Base-by-base conservation (phyloP, 2,329 filamentous ascomycete genomes). In the Venturia carpophila region DNA sequence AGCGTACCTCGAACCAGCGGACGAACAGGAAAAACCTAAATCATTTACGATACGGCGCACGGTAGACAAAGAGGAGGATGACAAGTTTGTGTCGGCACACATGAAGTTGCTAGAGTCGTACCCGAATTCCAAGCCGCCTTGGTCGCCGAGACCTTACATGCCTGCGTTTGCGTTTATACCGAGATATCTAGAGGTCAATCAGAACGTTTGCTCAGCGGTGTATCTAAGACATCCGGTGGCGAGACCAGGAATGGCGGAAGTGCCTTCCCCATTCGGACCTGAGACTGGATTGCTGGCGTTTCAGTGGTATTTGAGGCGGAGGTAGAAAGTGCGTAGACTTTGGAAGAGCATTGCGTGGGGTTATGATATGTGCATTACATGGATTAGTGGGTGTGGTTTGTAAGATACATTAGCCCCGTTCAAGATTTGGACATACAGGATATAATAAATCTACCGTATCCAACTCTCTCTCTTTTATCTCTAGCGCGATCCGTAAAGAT, bases 201-300 rank as follows among this genome's bases (percentile, higher is more conserved):
- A 96, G 76, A 95, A 92, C 73, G 89, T 97, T 71, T 99, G 94
- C 77, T 88, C 92, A 0, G 94, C 94, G 13, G 92, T 99, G 49
- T 99, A 99, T 76, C 79, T 99, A 68, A 84, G 94, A 66, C 93
- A 99, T 79, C 94, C 94, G 0, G 93, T 97, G 55, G 94, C 91
- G 34, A 83, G 92, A 67, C 88, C 88, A 2, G 92, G 92, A 13
- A 72, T 85, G 69, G 87, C 89, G 4, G 94, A 82, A 72, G 79
- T 82, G 67, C 93, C 93, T 1, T 91, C 90, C 30, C 93, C 93
- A 21, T 97, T 92, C 76, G 77, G 80, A 62, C 79, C 84, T 66
- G 79, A 85, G 68, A 83, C 87, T n/a, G 87, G 84, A 73, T 90
- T 92, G 75, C 78, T 95, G 73, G 91, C 92, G 0, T 96, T 92